Percentiles rank a stretch among this genome's conserved stretches.
phyloP scores from a whole-genome alignment of 2,329 filamentous ascomycete species.

The Fusarium virguliforme region DNA sequence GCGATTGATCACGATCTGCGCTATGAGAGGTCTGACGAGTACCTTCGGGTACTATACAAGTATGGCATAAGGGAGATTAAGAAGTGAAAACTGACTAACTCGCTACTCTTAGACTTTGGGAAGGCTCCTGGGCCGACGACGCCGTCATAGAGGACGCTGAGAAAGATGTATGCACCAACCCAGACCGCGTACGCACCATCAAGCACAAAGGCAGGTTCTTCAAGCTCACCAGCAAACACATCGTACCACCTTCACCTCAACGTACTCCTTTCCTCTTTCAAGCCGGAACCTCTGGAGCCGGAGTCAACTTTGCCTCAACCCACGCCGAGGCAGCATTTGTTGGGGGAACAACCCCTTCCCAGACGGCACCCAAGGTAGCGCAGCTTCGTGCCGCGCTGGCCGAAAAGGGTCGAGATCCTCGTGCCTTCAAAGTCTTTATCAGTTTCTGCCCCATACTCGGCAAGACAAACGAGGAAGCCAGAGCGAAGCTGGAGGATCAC shows the following conservation, averaged over 20 bases:
- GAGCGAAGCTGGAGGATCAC: slow-evolving; percentile 12
- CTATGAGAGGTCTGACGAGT: slow-evolving; percentile 18
- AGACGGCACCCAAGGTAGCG: neutral
- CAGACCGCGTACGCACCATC: slow-evolving; percentile 69
- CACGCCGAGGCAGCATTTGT: slow-evolving; percentile 29
- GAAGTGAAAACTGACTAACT: neutral
- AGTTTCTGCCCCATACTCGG: neutral
- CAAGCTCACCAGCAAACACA: slow-evolving; percentile 21
- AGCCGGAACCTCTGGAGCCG: slow-evolving; percentile 25
- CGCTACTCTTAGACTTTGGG: slow-evolving; percentile 12
- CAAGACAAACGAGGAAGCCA: slow-evolving; percentile 21
- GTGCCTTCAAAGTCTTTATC: slow-evolving; percentile 12
- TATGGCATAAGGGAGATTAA: neutral
- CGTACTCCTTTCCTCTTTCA: slow-evolving; percentile 27
- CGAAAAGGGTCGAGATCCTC: slow-evolving; percentile 10
- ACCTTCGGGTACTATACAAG: slow-evolving; percentile 4
- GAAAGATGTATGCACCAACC: slow-evolving; percentile 60
- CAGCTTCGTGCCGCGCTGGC: neutral
- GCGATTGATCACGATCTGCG: slow-evolving; percentile 12
- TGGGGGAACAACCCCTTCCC: neutral
- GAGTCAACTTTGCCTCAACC: slow-evolving; percentile 26
- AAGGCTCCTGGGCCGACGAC: slow-evolving; percentile 25
- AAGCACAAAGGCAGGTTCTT: slow-evolving; percentile 72
- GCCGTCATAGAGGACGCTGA: slow-evolving; percentile 57
- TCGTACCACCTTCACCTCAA: slow-evolving; percentile 16